Percentiles rank a stretch among this genome's conserved stretches.
phyloP scores from a whole-genome alignment of 2,329 filamentous ascomycete species.

The Aspergillus japonicus region DNA sequence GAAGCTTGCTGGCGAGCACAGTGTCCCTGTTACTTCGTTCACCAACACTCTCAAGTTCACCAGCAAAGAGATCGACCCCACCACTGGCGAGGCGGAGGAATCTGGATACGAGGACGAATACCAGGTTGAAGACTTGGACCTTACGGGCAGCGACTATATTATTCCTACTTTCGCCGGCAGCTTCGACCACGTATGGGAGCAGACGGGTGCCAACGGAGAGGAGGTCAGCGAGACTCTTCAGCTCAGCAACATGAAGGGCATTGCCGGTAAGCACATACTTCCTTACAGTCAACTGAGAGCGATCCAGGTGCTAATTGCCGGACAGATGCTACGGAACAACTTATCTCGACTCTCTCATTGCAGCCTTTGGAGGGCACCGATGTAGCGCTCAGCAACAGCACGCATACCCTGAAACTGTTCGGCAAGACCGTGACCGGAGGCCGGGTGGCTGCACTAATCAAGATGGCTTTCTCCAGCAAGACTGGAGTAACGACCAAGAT shows the following conservation, averaged over 20 bases:
- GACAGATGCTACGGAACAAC: slow-evolving; percentile 85
- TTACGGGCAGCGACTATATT: slow-evolving; percentile 89
- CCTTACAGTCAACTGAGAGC: background rate
- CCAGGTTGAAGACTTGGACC: slow-evolving; percentile 88
- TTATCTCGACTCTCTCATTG: slow-evolving; percentile 80
- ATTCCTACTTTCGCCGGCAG: slow-evolving; percentile 90
- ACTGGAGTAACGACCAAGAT: slow-evolving; percentile 96
- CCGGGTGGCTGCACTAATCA: slow-evolving; percentile 78
- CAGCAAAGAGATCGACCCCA: slow-evolving; percentile 95
- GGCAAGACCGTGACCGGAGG: slow-evolving; percentile 93
- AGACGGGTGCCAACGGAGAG: slow-evolving; percentile 82
- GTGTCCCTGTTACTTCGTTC: slow-evolving; percentile 78
- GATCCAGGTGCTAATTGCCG: slow-evolving; percentile 26
- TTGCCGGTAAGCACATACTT: slow-evolving; percentile 67
- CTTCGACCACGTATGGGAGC: slow-evolving; percentile 95
- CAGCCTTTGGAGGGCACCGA: slow-evolving; percentile 95
- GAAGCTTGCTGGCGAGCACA: slow-evolving; percentile 71
- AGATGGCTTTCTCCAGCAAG: slow-evolving; percentile 93
- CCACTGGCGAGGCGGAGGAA: slow-evolving; percentile 88
- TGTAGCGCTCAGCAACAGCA: slow-evolving; percentile 80
- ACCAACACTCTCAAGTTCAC: slow-evolving; percentile 95
- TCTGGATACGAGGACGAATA: slow-evolving; percentile 96
- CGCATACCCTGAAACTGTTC: slow-evolving; percentile 91
- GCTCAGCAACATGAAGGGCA: slow-evolving; percentile 83
- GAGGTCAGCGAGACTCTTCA: slow-evolving; percentile 90